These are phyloP conservation scores for Pseudocercospora vitis DNA, from an alignment of 2,329 filamentous ascomycete species.

Conservation along the genomic window DNA sequence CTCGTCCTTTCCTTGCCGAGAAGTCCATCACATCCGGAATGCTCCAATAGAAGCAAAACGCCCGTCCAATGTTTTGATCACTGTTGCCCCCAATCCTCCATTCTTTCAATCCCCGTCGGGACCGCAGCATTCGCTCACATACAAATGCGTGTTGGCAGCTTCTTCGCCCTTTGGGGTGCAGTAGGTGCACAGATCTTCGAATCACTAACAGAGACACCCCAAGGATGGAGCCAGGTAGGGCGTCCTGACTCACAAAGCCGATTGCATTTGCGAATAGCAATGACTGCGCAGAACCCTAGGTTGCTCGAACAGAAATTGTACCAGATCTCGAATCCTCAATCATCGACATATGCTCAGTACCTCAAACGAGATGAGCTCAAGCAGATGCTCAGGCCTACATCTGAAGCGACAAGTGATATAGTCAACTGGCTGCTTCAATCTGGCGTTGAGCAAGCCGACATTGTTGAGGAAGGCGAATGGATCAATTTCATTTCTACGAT, in stretches of 20 bases:
- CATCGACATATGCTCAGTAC: constrained; percentile 61
- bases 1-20: no score
- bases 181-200: constrained; percentile 25
- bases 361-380: constrained; percentile 62
- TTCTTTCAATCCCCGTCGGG: no score
- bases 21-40: no score
- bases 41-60: no score
- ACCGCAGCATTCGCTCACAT: no score
- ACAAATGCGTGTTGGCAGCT: neutral
- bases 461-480: constrained; percentile 58
- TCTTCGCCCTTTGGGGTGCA: constrained; percentile 19
- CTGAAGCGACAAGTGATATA: constrained; percentile 51
- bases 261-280: constrained; percentile 26
- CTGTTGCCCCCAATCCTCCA: no score
- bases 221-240: constrained; percentile 25
- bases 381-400: constrained; percentile 53
- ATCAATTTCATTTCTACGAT: constrained; percentile 56
- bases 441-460: constrained; percentile 49
- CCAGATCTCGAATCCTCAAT: constrained; percentile 61
- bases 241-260: constrained; percentile 20
- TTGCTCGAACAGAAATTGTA: constrained; percentile 59
- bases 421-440: constrained; percentile 57
- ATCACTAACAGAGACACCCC: constrained; percentile 20
- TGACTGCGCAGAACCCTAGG: constrained; percentile 19
- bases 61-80: no score